Conservation (phyloP, 495 filamentous ascomycete genomes). For the Umbilicaria muhlenbergii region DNA sequence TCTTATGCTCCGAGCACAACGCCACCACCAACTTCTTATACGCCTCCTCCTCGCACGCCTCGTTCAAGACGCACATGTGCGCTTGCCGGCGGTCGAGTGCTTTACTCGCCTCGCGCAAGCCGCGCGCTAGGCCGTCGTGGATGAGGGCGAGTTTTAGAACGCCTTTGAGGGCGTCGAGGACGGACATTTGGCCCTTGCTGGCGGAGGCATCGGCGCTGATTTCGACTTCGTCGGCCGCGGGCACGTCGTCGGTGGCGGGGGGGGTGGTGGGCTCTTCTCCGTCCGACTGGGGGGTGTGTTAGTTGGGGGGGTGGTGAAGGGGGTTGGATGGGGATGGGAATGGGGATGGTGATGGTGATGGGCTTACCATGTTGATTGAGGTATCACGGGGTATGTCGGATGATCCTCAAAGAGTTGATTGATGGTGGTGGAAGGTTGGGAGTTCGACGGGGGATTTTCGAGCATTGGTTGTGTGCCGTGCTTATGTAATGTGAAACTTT, state of each 20-base stretch:
- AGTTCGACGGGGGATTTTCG: too few species aligned
- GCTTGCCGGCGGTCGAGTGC: constrained; percentile 94
- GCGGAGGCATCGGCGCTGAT: constrained; percentile 67
- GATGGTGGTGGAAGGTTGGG: too few species aligned
- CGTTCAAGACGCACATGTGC: constrained; percentile 99
- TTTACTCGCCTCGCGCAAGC: constrained; percentile 94
- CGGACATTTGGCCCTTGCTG: constrained; percentile 84
- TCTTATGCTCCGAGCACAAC: constrained; percentile 96
- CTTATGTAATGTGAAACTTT: too few species aligned
- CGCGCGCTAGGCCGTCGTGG: constrained; percentile 97
- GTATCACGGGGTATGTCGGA: constrained; percentile 30
- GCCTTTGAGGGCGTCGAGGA: constrained; percentile 85
- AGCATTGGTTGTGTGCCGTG: too few species aligned
- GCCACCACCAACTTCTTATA: constrained; percentile 99
- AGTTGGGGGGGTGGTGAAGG: constrained; percentile 1
- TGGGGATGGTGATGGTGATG: not conserved
- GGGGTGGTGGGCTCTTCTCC: constrained; percentile 75
- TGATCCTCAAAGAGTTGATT: constrained; percentile 46
- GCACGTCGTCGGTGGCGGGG: constrained; percentile 40
- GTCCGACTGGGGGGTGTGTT: constrained; percentile 40
- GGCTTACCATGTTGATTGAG: constrained; percentile 23
- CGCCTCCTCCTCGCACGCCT: constrained; percentile 97
- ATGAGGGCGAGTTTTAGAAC: constrained; percentile 96
- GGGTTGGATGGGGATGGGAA: not conserved
- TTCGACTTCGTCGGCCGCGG: constrained; percentile 76